These are phyloP conservation scores for Thalassiosira delicatula DNA, from an alignment of 352 stramenopile genomes.

Conservation along the genomic window DNA sequence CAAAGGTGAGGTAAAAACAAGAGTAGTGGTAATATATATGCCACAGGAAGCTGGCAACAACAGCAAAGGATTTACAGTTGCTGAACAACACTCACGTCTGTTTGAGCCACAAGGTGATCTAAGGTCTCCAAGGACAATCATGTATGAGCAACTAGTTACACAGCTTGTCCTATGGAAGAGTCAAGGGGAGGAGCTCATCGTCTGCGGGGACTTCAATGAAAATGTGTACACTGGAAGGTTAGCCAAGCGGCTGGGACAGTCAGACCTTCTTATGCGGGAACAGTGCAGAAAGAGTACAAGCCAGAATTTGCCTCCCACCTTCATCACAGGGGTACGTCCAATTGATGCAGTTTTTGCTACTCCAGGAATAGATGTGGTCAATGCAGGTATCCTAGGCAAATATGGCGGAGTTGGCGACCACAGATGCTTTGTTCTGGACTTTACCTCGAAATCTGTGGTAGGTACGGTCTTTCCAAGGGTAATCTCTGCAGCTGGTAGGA, in stretches of 20 bases:
- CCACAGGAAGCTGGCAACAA: background rate
- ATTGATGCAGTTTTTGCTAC: background rate
- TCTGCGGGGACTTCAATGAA: constrained; percentile 11
- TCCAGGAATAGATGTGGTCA: background rate
- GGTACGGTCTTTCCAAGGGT: background rate
- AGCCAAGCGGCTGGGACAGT: background rate
- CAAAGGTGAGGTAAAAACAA: no score
- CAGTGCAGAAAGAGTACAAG: background rate
- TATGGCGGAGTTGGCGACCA: background rate
- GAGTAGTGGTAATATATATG: no score
- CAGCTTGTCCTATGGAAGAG: constrained; percentile 4
- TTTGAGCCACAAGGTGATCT: constrained; percentile 18
- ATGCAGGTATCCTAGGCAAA: background rate
- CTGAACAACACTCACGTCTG: constrained; percentile 23
- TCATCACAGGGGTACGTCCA: background rate
- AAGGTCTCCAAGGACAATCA: background rate
- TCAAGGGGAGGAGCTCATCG: background rate
- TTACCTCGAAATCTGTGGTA: background rate
- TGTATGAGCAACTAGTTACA: constrained; percentile 1
- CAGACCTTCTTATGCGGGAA: background rate
- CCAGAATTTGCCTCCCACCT: background rate
- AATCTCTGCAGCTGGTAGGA: background rate
- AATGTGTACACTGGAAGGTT: constrained; percentile 12
- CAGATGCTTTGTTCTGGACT: background rate
- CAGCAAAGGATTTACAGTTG: background rate